Evolutionary conservation across 768 basidiomycete genomes (phyloP), one percentile per base, ranked within the genome.

Genomic region (Porphyrellus cyaneotinctus): DNA sequence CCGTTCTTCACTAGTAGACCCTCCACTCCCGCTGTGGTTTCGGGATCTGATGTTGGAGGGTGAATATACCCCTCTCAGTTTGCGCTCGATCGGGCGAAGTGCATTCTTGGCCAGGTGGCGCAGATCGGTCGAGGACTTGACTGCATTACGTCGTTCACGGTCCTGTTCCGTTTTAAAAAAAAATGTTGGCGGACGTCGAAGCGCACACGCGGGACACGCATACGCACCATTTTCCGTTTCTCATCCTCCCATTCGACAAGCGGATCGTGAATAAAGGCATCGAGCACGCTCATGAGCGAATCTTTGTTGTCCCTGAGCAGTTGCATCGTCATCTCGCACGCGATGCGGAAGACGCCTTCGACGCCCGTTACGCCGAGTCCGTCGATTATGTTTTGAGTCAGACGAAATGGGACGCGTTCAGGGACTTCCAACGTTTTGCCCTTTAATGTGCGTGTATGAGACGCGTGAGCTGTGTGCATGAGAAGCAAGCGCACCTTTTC

Each of bases 211-310:
- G 15, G 36, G 28, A 23, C 11, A 2, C 15, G 5, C 8, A 4
- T 10, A 56, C 75, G 23, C 54, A 85, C 82, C 66, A 82, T 70
- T 63, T 81, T 86, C 14, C 84, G 79, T 56, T 83, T 84, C 66
- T 89, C 84, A 38, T 91, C 86, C 55, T 91, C 88, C 91, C 94
- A 98, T 69, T 98, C 95, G 30, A 95, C 87, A 3, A 99, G 78
- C 1, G 97, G 97, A 68, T 99, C 97, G 61, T 98, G 95, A 28
- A 95, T 83, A 67, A 98, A 98, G 2, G 97, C 91, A 64, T 97
- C 95, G 35, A 99, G 79, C 0, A 98, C 91, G 66, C 85, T 95
- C 87, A 94, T 93, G 50, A 99, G 74, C 37, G 86, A 87, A 65
- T 98, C 94, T 68, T 86, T 89, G 76, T 98, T 94, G 57, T 87